Evolutionary conservation across 768 basidiomycete species (phyloP).

Genomic region (Boletellus emodensis): DNA sequence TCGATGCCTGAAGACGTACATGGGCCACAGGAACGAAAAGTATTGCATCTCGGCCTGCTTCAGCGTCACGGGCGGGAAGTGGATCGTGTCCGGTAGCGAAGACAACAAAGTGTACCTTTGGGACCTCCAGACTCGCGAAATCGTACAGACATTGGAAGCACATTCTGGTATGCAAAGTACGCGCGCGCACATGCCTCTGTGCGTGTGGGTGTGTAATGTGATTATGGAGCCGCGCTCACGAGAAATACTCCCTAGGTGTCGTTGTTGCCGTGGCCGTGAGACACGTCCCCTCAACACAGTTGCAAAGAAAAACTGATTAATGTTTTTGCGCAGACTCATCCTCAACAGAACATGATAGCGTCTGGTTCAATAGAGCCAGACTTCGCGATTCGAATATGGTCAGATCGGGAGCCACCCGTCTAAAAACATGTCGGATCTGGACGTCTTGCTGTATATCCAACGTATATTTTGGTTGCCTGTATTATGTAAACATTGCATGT

Average conservation of each 20-base stretch:
- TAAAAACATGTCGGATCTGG: conserved; percentile 1
- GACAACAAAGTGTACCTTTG: conserved; percentile 87
- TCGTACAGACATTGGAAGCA: conserved; percentile 75
- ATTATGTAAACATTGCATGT: conserved; percentile 2
- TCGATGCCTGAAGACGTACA: conserved; percentile 86
- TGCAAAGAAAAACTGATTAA: neutral
- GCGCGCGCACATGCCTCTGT: no score
- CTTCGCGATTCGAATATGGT: conserved; percentile 79
- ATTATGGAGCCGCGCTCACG: neutral
- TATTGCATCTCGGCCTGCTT: conserved; percentile 85
- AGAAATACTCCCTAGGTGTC: conserved; percentile 35
- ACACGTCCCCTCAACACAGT: conserved; percentile 12
- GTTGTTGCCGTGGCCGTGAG: conserved; percentile 82
- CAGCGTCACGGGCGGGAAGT: conserved; percentile 80
- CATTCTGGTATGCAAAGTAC: conserved; percentile 53
- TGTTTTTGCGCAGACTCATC: conserved; percentile 60
- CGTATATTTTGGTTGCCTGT: conserved; percentile 2
- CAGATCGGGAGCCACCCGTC: conserved; percentile 39
- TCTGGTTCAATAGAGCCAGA: conserved; percentile 86
- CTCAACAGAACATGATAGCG: conserved; percentile 80
- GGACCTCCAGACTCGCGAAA: conserved; percentile 85
- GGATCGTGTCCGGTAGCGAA: conserved; percentile 90
- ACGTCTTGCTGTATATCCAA: neutral
- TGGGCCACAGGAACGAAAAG: conserved; percentile 76
- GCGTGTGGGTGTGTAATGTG: no score